Conservation (phyloP, 139 green algal species). For the Chlamydomonas incerta region DNA sequence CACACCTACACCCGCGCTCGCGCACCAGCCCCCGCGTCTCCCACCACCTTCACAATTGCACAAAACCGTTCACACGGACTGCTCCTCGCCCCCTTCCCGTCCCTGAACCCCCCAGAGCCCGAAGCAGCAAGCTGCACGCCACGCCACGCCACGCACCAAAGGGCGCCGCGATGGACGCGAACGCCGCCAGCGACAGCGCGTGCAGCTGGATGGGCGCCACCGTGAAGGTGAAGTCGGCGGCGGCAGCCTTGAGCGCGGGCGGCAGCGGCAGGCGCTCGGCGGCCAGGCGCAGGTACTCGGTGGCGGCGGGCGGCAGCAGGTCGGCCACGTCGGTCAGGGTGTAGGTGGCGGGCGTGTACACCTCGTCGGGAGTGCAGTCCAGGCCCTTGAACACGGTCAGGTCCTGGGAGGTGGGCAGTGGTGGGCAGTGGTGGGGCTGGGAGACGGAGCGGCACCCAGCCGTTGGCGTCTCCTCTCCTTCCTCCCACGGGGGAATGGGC, state of each 20-base stretch:
- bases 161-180: constrained; percentile 95
- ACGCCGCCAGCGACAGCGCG: constrained; percentile 85
- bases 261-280: constrained; percentile 27
- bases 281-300: constrained; percentile 21
- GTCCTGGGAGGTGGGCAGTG: no score
- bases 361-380: constrained; percentile 58
- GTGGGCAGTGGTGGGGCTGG: no score
- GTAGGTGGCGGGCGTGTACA: constrained; percentile 72
- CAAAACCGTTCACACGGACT: no score
- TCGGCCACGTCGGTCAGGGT: constrained; percentile 53
- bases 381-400: constrained; percentile 60
- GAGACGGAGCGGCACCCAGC: no score
- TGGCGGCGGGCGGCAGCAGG: constrained; percentile 40
- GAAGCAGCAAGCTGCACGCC: no score
- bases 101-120: no score
- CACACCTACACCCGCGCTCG: background rate
- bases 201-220: constrained; percentile 75
- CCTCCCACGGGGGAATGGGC: no score
- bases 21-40: no score
- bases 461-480: no score
- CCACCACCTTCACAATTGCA: no score
- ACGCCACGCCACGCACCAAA: constrained; percentile 81
- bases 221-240: constrained; percentile 25
- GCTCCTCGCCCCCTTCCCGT: no score
- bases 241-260: background rate